Evolutionary conservation across 2,329 filamentous ascomycete genomes (phyloP), one percentile per base, ranked within the genome.

Genomic region (Zymoseptoria brevis): DNA sequence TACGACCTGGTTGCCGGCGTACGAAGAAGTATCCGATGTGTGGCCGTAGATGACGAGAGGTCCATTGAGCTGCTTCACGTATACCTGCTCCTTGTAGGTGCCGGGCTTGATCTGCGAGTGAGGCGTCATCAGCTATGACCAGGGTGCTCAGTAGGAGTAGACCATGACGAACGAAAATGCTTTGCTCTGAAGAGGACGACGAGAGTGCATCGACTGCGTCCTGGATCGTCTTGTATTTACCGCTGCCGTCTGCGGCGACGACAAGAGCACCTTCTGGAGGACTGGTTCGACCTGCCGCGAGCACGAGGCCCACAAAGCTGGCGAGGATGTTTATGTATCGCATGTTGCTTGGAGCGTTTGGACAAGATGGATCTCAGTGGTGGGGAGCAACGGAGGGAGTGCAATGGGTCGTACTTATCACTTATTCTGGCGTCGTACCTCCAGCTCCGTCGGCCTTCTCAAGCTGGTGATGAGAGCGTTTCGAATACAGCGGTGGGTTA

Each of bases 31-130:
- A 61, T 82, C 76, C 29, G 73, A 69, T 1, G 85, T 86, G 67
- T 81, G 81, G 19, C 86, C 85, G 66, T 83, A 83, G 60, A 85
- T 78, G 53, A 78, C 81, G 49, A 86, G 73, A 49, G 77, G 71
- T 1, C 79, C 80, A 9, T 72, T 73, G 53, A 80, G 76, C 0
- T 71, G 62, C 2, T 77, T 71, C 50, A 87, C 76, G 64, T 78
- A 79, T 49, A 86, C 81, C 67, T 86, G 83, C 69, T 86, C 83
- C 2, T 72, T 74, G 76, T 87, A 86, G 41, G 81, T 84, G 8
- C 84, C 83, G 22, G 79, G 71, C 65, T 81, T 70, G 71, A 88
- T 81, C 74, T 87, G 87, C 13, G 35, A 45, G 35, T n/a, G 35
- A 45, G 16, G 35, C 35, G 16, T n/a, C 16, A n/a, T 45, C 13